A percentile compares a stretch with the other conserved stretches of the same genome.
These are phyloP conservation scores for Kwoniella pini DNA, from an alignment of 768 basidiomycete genomes.

Conservation along the genomic window DNA sequence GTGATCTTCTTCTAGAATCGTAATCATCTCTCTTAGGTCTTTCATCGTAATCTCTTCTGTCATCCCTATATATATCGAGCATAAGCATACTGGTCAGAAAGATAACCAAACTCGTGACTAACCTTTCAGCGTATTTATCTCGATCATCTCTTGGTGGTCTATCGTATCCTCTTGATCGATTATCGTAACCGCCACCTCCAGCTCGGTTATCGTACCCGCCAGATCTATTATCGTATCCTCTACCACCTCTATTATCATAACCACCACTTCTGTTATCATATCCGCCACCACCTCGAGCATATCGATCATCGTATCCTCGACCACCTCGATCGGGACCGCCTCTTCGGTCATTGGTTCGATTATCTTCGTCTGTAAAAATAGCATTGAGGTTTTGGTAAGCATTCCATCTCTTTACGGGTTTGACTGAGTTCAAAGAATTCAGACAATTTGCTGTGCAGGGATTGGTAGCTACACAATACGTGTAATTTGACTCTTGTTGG, in stretches of 20 bases:
- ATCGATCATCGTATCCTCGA: constrained; percentile 16
- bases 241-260: no score
- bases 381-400: constrained; percentile 6
- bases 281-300: constrained; percentile 25
- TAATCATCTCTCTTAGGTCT: constrained; percentile 41
- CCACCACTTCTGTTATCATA: constrained; percentile 12
- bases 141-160: constrained; percentile 23
- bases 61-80: constrained; percentile 3
- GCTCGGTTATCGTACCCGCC: constrained; percentile 36
- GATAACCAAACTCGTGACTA: background rate
- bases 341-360: constrained; percentile 16
- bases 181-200: constrained; percentile 19
- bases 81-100: background rate
- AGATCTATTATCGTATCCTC: constrained; percentile 9
- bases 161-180: constrained; percentile 25
- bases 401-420: background rate
- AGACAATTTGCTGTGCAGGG: background rate
- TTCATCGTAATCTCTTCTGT: constrained; percentile 39
- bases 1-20: constrained; percentile 39
- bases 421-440: no score
- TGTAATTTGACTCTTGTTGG: background rate
- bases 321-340: constrained; percentile 19
- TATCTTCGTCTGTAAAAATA: constrained; percentile 23
- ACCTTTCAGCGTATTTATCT: constrained; percentile 28
- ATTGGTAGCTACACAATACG: background rate